Percentiles rank a stretch among this genome's conserved stretches.
Conservation (phyloP, 768 basidiomycete species). For the Suillus tomentosus region DNA sequence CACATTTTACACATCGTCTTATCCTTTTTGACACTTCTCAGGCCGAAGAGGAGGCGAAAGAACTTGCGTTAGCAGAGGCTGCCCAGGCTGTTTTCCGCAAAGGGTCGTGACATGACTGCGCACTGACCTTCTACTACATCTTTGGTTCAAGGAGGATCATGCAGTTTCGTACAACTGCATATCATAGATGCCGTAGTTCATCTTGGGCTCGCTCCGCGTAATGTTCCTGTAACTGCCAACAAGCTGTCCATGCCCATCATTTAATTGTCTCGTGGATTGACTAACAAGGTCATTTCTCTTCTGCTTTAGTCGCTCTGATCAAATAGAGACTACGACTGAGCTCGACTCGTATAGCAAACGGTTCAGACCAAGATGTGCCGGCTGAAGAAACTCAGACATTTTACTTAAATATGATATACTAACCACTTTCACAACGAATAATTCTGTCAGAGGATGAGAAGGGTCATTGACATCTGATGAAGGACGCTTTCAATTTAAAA, state of each 20-base stretch:
- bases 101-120: slow-evolving; percentile 14
- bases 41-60: slow-evolving; percentile 32
- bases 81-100: slow-evolving; percentile 28
- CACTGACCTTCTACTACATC: neutral
- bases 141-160: neutral
- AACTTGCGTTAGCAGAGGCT: slow-evolving; percentile 32
- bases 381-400: no score
- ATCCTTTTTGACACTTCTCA: slow-evolving; percentile 10
- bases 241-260: neutral
- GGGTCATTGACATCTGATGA: no score
- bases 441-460: no score
- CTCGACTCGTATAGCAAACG: neutral
- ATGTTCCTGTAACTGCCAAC: neutral
- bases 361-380: neutral
- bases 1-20: neutral
- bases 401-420: neutral
- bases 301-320: neutral
- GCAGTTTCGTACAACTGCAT: neutral
- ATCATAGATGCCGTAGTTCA: neutral
- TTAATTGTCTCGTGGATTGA: neutral
- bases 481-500: no score
- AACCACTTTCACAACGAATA: neutral
- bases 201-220: neutral
- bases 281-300: neutral
- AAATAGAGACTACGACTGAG: neutral